These are phyloP conservation scores for Colletotrichum brevisporum DNA, from an alignment of 2,329 filamentous ascomycete genomes.

Conservation along the genomic window DNA sequence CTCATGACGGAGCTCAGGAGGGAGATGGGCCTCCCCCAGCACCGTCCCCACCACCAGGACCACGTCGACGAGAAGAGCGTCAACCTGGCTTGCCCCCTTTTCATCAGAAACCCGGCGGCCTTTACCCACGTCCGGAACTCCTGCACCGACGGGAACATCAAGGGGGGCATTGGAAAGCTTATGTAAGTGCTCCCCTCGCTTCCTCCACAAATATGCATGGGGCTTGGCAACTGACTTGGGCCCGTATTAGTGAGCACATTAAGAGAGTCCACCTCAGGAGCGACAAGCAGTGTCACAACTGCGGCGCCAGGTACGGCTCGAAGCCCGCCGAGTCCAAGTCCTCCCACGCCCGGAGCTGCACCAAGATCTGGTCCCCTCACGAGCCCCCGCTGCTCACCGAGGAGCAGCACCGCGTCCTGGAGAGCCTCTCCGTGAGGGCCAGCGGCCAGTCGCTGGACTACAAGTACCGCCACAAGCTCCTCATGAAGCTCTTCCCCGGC, in stretches of 20 bases:
- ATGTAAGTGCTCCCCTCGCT: constrained; percentile 19
- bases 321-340: constrained; percentile 38
- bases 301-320: constrained; percentile 31
- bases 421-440: constrained; percentile 32
- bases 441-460: constrained; percentile 36
- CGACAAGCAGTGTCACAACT: constrained; percentile 39
- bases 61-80: constrained; percentile 38
- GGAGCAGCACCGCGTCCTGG: constrained; percentile 33
- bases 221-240: neutral
- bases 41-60: constrained; percentile 21
- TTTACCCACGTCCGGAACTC: constrained; percentile 37
- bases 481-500: constrained; percentile 38
- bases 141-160: constrained; percentile 38
- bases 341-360: constrained; percentile 32
- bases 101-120: constrained; percentile 34
- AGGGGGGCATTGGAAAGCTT: constrained; percentile 38
- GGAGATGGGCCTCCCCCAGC: constrained; percentile 33
- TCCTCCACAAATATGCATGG: too few relatives aligned
- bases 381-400: constrained; percentile 32
- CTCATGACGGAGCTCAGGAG: constrained; percentile 36
- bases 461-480: constrained; percentile 37
- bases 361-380: constrained; percentile 31
- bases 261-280: constrained; percentile 38
- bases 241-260: constrained; percentile 30
- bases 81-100: constrained; percentile 36